phyloP scores from a whole-genome alignment of 2,329 filamentous ascomycete species.

The Xylariaceae sp. region DNA sequence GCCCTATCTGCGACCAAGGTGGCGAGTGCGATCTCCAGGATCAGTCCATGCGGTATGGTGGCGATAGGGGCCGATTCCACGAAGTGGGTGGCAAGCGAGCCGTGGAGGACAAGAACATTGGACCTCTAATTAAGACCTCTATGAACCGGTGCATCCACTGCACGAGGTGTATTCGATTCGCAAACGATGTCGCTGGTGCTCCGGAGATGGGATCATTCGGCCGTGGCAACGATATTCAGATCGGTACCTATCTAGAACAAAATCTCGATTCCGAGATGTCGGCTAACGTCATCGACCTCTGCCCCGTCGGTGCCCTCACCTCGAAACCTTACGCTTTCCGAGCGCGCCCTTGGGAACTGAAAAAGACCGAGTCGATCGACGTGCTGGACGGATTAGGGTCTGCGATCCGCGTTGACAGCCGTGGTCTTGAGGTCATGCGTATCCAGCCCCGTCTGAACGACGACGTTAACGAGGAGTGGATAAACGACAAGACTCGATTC shows the following conservation, averaged over 20 bases:
- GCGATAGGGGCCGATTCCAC: conserved; percentile 95
- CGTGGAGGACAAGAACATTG: conserved; percentile 99
- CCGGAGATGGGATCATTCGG: conserved; percentile 93
- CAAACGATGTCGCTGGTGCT: conserved; percentile 95
- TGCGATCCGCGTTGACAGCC: conserved; percentile 90
- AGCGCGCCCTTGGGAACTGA: conserved; percentile 94
- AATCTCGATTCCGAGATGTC: conserved; percentile 94
- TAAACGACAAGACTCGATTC: conserved; percentile 97
- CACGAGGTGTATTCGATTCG: conserved; percentile 95
- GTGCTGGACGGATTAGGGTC: conserved; percentile 92
- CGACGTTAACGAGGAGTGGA: conserved; percentile 99
- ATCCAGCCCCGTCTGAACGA: conserved; percentile 92
- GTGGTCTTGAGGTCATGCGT: conserved; percentile 95
- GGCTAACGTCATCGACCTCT: conserved; percentile 96
- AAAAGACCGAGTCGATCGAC: conserved; percentile 94
- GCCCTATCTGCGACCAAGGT: conserved; percentile 97
- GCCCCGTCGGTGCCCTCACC: conserved; percentile 93
- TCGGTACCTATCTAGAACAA: conserved; percentile 95
- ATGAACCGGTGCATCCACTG: conserved; percentile 99
- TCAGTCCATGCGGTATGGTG: conserved; percentile 98
- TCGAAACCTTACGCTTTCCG: conserved; percentile 99
- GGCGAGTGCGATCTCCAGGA: conserved; percentile 99
- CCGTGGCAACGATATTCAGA: conserved; percentile 96
- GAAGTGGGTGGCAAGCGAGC: conserved; percentile 95
- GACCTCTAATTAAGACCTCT: conserved; percentile 96